Conservation (phyloP, 768 basidiomycete species). For the Pleurotus sapidus region DNA sequence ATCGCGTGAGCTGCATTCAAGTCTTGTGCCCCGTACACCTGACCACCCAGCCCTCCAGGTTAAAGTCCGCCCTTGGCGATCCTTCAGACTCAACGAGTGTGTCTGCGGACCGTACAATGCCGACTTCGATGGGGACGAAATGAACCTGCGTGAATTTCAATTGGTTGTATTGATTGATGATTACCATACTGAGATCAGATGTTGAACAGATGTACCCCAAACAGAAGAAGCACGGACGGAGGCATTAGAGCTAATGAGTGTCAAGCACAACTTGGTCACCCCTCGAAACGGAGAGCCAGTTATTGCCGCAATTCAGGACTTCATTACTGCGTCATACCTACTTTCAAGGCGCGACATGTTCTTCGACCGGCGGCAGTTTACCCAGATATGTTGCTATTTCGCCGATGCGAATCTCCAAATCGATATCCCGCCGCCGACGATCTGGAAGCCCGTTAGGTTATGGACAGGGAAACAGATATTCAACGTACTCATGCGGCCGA, state of each 20-base stretch:
- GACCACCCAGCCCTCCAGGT: conserved; percentile 35
- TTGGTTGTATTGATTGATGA: not conserved
- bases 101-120: conserved; percentile 99
- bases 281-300: conserved; percentile 98
- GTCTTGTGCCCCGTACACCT: not conserved
- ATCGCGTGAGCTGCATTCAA: conserved; percentile 56
- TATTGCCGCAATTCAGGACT: conserved; percentile 99
- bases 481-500: conserved; percentile 94
- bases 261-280: conserved; percentile 95
- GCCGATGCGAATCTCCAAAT: conserved; percentile 89
- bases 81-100: conserved; percentile 97
- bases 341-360: conserved; percentile 92
- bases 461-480: conserved; percentile 99
- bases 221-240: conserved; percentile 98
- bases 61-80: conserved; percentile 95
- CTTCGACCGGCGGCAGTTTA: conserved; percentile 91
- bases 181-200: not conserved
- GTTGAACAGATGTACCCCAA: conserved; percentile 84
- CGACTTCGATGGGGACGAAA: conserved; percentile 99
- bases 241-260: conserved; percentile 94
- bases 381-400: conserved; percentile 94
- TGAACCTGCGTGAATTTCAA: conserved; percentile 86
- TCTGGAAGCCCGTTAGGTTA: conserved; percentile 87
- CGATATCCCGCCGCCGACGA: conserved; percentile 92
- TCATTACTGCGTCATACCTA: conserved; percentile 97